Evolutionary conservation across 2,329 filamentous ascomycete species (phyloP).

Genomic region (Botrytis cinerea): DNA sequence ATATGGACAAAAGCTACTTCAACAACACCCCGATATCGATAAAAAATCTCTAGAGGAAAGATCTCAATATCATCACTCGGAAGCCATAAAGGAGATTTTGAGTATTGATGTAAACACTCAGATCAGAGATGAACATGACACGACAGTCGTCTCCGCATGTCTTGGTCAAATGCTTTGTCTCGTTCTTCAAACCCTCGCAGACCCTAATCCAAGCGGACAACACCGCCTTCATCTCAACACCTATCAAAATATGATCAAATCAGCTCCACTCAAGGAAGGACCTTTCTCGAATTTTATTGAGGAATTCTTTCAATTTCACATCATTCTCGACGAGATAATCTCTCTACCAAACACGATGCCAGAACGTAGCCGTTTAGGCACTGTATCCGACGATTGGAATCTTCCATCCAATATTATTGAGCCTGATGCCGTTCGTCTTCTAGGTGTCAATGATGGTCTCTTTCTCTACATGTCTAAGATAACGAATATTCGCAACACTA

Average conservation of each 20-base stretch:
- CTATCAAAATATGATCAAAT: slow-evolving; percentile 70
- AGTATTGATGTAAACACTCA: slow-evolving; percentile 45
- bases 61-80: slow-evolving; percentile 57
- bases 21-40: slow-evolving; percentile 51
- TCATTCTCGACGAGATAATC: slow-evolving; percentile 64
- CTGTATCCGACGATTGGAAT: slow-evolving; percentile 34
- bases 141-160: slow-evolving; percentile 53
- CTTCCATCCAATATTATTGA: slow-evolving; percentile 34
- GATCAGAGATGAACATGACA: slow-evolving; percentile 45
- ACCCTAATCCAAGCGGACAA: slow-evolving; percentile 61
- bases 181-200: slow-evolving; percentile 58
- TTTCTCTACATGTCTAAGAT: slow-evolving; percentile 79
- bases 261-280: slow-evolving; percentile 61
- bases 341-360: slow-evolving; percentile 43
- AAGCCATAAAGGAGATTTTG: slow-evolving; percentile 55
- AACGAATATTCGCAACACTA: slow-evolving; percentile 71
- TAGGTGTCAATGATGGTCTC: slow-evolving; percentile 81
- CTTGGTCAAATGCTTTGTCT: slow-evolving; percentile 66
- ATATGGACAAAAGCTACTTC: slow-evolving; percentile 56
- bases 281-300: slow-evolving; percentile 72
- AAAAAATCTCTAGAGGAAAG: slow-evolving; percentile 51
- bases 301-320: slow-evolving; percentile 84
- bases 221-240: slow-evolving; percentile 79
- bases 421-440: slow-evolving; percentile 50
- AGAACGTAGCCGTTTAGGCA: slow-evolving; percentile 40